Percentiles rank a stretch among this genome's conserved stretches.
Conservation (phyloP, 2,329 filamentous ascomycete species). For the Teratosphaeria zuluensis region DNA sequence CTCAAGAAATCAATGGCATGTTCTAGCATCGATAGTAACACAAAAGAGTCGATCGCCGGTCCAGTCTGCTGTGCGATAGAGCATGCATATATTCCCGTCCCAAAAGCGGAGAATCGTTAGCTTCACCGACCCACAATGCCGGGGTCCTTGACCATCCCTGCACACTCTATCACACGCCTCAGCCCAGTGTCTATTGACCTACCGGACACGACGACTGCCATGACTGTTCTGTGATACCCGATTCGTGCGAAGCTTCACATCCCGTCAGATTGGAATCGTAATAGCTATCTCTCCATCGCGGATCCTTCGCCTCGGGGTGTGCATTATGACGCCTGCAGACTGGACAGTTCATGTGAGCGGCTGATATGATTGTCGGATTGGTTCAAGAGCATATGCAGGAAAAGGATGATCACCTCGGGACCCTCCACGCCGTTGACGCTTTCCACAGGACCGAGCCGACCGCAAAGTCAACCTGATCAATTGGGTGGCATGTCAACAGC, state of each 20-base stretch:
- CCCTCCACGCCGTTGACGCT: background rate
- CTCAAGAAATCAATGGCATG: background rate
- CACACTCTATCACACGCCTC: slow-evolving; percentile 1
- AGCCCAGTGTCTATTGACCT: background rate
- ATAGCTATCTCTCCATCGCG: background rate
- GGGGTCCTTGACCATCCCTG: background rate
- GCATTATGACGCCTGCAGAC: background rate
- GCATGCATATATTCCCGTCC: slow-evolving; percentile 3
- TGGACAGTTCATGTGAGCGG: background rate
- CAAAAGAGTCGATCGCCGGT: background rate
- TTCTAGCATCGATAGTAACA: background rate
- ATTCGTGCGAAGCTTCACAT: background rate
- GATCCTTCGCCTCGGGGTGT: background rate
- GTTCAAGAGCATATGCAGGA: background rate
- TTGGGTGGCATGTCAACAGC: background rate
- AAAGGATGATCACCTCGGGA: background rate
- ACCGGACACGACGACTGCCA: background rate
- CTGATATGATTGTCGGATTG: background rate
- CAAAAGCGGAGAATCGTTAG: background rate
- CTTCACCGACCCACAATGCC: background rate
- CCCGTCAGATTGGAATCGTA: background rate
- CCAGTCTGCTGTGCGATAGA: background rate
- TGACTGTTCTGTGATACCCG: background rate
- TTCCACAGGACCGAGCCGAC: background rate
- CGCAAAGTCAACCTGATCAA: background rate